Conservation (phyloP, 2,329 filamentous ascomycete genomes). For the Xenosphaeropsis pyriputrescens region DNA sequence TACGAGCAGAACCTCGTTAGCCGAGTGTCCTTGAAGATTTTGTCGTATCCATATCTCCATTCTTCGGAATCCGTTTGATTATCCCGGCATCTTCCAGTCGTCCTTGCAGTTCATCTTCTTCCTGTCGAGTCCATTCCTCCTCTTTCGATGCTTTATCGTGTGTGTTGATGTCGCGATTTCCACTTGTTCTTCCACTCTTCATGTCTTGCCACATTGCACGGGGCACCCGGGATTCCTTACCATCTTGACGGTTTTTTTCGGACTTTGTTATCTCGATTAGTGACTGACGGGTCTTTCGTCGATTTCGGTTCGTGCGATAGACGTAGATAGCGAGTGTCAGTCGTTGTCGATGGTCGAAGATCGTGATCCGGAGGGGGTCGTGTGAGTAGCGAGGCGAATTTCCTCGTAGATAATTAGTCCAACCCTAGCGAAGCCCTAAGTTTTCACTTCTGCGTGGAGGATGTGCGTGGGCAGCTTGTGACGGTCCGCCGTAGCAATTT, state of each 20-base stretch:
- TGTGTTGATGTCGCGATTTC: too few relatives aligned
- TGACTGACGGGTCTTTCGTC: conserved; percentile 19
- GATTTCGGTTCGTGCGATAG: conserved; percentile 14
- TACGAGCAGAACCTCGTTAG: conserved; percentile 28
- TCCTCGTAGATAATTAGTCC: not conserved
- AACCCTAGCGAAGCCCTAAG: conserved; percentile 1
- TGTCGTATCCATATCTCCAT: not conserved
- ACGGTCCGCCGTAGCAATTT: too few relatives aligned
- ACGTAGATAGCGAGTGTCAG: conserved; percentile 20
- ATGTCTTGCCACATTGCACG: not conserved
- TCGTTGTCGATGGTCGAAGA: conserved; percentile 17
- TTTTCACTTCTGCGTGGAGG: not conserved
- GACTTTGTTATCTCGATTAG: conserved; percentile 17
- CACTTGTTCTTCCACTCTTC: too few relatives aligned
- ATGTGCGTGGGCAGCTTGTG: too few relatives aligned
- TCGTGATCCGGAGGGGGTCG: conserved; percentile 2
- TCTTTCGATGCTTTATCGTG: too few relatives aligned
- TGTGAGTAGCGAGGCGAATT: not conserved
- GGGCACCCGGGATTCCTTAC: conserved; percentile 30
- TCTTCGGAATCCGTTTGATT: not conserved
- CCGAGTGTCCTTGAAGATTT: conserved; percentile 14
- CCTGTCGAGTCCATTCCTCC: too few relatives aligned
- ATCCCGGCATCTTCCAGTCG: not conserved
- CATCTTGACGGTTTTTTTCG: conserved; percentile 49
- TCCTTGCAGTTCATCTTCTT: too few relatives aligned